Conservation (phyloP, 768 basidiomycete species). For the Lentinula sp. region DNA sequence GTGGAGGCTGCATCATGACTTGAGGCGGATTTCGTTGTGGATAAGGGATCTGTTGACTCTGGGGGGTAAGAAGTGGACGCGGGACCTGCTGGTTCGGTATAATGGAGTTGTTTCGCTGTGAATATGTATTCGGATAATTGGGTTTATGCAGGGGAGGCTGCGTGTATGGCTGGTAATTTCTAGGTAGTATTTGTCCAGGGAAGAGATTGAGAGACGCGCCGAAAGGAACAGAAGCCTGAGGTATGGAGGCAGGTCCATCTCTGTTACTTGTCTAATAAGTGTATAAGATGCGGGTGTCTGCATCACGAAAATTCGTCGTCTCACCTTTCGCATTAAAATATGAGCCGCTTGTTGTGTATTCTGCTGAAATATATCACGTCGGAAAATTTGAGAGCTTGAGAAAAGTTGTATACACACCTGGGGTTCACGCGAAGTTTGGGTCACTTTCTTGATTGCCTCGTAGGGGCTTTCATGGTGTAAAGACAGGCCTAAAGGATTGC, state of each 20-base stretch:
- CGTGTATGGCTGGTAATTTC: conserved; percentile 17
- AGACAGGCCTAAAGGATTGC: conserved; percentile 56
- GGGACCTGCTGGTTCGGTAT: not conserved
- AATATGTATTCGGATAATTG: not conserved
- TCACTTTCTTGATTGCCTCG: conserved; percentile 43
- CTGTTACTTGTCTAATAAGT: not conserved
- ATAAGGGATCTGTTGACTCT: not conserved
- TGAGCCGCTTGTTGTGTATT: not conserved
- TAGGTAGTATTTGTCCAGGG: conserved; percentile 54
- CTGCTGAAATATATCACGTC: not conserved
- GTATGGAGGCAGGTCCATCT: not conserved
- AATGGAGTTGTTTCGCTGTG: not conserved
- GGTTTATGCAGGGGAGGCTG: not conserved
- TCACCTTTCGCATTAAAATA: not conserved
- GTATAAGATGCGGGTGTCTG: not conserved
- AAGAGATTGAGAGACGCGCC: conserved; percentile 44
- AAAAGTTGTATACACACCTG: not conserved
- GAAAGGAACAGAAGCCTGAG: not conserved
- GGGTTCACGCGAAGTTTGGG: not conserved
- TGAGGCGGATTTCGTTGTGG: not conserved
- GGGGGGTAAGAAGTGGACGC: not conserved
- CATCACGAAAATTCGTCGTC: not conserved
- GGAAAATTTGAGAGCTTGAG: not conserved
- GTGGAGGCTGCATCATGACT: not conserved
- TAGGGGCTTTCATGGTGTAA: conserved; percentile 76